Base-by-base conservation (phyloP, 78 protist genomes). In the Pelomyxa schiedti region DNA sequence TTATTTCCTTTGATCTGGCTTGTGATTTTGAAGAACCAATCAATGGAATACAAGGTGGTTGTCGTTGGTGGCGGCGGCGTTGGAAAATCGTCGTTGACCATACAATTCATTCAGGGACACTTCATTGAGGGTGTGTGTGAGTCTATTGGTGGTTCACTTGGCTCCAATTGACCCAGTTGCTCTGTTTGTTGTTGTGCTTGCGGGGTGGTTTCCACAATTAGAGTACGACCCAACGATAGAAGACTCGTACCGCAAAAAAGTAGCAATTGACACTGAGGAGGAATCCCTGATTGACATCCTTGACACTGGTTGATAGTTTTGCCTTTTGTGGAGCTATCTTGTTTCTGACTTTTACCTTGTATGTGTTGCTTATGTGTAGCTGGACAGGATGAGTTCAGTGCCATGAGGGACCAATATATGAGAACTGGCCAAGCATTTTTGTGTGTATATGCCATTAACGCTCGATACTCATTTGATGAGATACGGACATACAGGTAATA, bases 191-290 rank as follows among this genome's bases (percentile, higher is more conserved):
- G 58, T 24, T 16, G 32, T 16, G 16, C 58, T 47, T 16, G 32
- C 32, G 16, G 16, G 32, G 32, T 16, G 32, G 32, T 47, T 47
- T 16, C 58, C 58, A 16, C 58, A 47, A 16, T 16, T 47, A n/a
- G n/a, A n/a, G n/a, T 16, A 47, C 32, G 58, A 96, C 52, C 97
- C 98, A 28, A 93, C 98, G 36, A 95, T 95, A 29, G 97, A 94
- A 42, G 99, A 97, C 66, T 38, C 83, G 3, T 94, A 97, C 77
- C 63, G 96, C 28, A 94, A 93, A 80, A 96, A 95, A 80, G 77
- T 78, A n/a, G 72, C 75, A 1, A 47, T 75, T 22, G 86, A 81
- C 58, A 78, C 72, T 24, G 16, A 16, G 58, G 69, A 65, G 39
- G 77, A 78, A n/a, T 83, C 76, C 70, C 58, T 83, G 4, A 30